Percentiles rank a stretch among this genome's conserved stretches.
Conservation (phyloP, 2,329 filamentous ascomycete genomes). For the Ophiocordyceps camponoti-leonardi region DNA sequence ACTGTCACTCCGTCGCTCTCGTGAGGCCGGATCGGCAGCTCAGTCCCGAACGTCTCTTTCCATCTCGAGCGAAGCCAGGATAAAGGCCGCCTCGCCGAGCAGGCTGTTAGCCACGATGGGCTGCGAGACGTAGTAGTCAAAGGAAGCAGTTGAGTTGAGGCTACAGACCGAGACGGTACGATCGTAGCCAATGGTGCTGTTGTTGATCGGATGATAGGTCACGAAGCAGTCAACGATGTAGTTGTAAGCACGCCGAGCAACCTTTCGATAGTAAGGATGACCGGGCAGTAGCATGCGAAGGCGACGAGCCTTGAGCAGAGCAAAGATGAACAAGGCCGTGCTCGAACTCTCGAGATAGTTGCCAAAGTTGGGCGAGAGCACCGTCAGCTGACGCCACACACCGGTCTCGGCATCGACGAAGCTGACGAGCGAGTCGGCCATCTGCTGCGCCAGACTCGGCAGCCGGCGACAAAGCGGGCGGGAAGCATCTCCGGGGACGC, state of each 20-base stretch:
- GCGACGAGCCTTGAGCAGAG: constrained; percentile 5
- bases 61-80: constrained; percentile 19
- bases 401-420: constrained; percentile 23
- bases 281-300: constrained; percentile 1
- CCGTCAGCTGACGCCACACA: constrained; percentile 38
- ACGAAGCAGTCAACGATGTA: constrained; percentile 26
- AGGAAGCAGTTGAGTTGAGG: constrained; percentile 21
- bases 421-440: constrained; percentile 11
- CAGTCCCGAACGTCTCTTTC: constrained; percentile 7
- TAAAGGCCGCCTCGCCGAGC: constrained; percentile 18
- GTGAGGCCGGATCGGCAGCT: background rate
- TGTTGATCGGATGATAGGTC: constrained; percentile 9
- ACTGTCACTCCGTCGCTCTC: no score
- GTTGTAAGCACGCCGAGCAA: constrained; percentile 11
- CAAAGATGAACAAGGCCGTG: constrained; percentile 38
- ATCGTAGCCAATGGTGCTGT: constrained; percentile 24
- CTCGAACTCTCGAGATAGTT: constrained; percentile 46
- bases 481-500: background rate
- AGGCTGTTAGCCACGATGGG: constrained; percentile 19
- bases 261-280: constrained; percentile 5
- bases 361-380: constrained; percentile 28
- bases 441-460: background rate
- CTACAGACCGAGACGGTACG: constrained; percentile 22
- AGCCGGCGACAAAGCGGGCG: constrained; percentile 7
- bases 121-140: constrained; percentile 20